These are phyloP conservation scores for Boeremia lycopersici DNA, from an alignment of 2,329 filamentous ascomycete genomes.

Conservation along the genomic window DNA sequence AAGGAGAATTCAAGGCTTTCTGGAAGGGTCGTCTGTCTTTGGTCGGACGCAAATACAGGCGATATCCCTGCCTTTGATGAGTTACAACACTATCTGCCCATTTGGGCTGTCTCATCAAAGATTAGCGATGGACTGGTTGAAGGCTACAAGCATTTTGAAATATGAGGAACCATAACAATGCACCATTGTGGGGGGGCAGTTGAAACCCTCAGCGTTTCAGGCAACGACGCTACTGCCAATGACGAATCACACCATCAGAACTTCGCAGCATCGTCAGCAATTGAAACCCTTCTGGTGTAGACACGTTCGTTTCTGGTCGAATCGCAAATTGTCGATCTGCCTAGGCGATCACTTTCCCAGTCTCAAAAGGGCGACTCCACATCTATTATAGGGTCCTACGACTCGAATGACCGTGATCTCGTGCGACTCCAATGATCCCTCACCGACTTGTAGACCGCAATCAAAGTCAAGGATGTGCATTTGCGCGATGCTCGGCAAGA, in stretches of 20 bases:
- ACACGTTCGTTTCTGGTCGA: slow-evolving; percentile 24
- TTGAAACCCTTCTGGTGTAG: slow-evolving; percentile 36
- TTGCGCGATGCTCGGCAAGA: slow-evolving; percentile 31
- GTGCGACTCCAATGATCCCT: slow-evolving; percentile 36
- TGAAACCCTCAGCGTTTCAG: too few relatives aligned
- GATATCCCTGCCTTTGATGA: slow-evolving; percentile 86
- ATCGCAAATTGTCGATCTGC: slow-evolving; percentile 18
- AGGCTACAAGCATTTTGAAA: slow-evolving; percentile 70
- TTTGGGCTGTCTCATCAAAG: slow-evolving; percentile 81
- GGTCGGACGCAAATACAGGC: slow-evolving; percentile 82
- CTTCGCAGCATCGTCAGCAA: slow-evolving; percentile 23
- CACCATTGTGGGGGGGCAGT: too few relatives aligned
- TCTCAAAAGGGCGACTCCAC: slow-evolving; percentile 13
- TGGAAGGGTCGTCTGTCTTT: slow-evolving; percentile 77
- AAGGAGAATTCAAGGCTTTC: slow-evolving; percentile 41
- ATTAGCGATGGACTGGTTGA: slow-evolving; percentile 79
- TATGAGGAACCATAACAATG: too few relatives aligned
- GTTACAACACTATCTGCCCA: slow-evolving; percentile 73
- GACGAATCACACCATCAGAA: slow-evolving; percentile 24
- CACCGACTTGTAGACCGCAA: slow-evolving; percentile 33
- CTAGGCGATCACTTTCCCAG: slow-evolving; percentile 13
- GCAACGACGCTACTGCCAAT: slow-evolving; percentile 15
- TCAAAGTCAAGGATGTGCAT: slow-evolving; percentile 36
- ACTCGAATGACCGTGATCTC: slow-evolving; percentile 36
- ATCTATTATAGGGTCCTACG: slow-evolving; percentile 17